Percentiles rank a stretch among this genome's conserved stretches.
These are phyloP conservation scores for Tetrastigma voinierianum DNA, from an alignment of 164 flowering plant species.

Conservation along the genomic window DNA sequence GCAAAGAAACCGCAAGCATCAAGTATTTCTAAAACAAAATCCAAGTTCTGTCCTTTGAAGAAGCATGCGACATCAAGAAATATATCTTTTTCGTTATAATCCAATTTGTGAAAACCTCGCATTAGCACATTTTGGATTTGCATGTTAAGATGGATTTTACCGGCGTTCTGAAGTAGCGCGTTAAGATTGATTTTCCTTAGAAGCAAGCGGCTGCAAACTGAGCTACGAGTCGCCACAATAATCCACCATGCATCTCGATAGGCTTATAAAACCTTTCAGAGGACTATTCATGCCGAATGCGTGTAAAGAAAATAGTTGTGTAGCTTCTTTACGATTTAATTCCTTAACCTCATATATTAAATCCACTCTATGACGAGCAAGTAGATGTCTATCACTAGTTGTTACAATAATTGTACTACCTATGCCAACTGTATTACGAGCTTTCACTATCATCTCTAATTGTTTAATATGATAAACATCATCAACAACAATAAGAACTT, in stretches of 20 bases:
- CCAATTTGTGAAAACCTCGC: neutral
- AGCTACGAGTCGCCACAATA: slow-evolving; percentile 9
- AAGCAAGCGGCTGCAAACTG: neutral
- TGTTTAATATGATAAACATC: slow-evolving; percentile 16
- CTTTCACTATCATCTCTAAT: slow-evolving; percentile 3
- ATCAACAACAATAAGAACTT: slow-evolving; percentile 25
- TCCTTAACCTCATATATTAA: neutral
- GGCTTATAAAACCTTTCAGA: neutral
- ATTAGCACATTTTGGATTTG: neutral
- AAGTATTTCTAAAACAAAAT: neutral
- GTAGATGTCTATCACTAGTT: neutral
- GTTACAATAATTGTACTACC: slow-evolving; percentile 5
- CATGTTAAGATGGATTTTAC: too few species aligned
- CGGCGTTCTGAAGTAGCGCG: too few species aligned
- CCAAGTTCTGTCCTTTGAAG: slow-evolving; percentile 1
- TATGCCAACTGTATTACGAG: neutral
- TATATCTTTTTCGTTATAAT: neutral
- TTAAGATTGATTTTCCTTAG: neutral
- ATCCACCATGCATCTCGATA: neutral
- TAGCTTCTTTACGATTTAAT: neutral
- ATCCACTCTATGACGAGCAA: neutral
- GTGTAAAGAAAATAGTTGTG: neutral
- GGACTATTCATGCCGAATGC: neutral
- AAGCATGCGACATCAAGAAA: slow-evolving; percentile 14
- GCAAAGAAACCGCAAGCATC: neutral